A percentile compares a stretch with the other conserved stretches of the same genome.
Conservation (phyloP, 371 early-diverging fungal genomes). For the Mucor irregularis region DNA sequence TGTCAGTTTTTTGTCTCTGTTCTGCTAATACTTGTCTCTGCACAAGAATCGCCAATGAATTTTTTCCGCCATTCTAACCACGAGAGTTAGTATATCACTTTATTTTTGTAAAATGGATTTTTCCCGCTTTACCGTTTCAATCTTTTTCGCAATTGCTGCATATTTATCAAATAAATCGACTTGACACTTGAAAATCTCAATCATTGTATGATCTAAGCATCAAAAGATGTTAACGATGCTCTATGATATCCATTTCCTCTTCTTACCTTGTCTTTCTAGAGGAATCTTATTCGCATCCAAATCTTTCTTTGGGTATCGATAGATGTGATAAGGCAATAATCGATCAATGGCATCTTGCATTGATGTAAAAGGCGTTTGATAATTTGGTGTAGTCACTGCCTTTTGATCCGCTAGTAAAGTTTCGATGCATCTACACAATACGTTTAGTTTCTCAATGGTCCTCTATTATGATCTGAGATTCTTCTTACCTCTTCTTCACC, state of each 20-base stretch:
- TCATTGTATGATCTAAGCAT: constrained; percentile 33
- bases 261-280: constrained; percentile 38
- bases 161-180: constrained; percentile 38
- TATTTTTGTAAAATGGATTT: too few relatives aligned
- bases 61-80: constrained; percentile 18
- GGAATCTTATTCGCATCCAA: constrained; percentile 61
- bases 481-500: constrained; percentile 40
- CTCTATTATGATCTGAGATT: background rate
- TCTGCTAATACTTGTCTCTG: constrained; percentile 38
- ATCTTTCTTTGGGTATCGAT: constrained; percentile 64
- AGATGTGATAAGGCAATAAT: constrained; percentile 73
- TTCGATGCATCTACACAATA: constrained; percentile 27
- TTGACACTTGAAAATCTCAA: constrained; percentile 47
- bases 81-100: too few relatives aligned
- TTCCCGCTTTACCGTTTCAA: constrained; percentile 30
- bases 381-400: constrained; percentile 51
- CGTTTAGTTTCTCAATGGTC: background rate
- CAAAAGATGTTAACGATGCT: background rate
- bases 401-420: constrained; percentile 53
- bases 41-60: constrained; percentile 29
- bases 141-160: constrained; percentile 17
- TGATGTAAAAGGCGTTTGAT: constrained; percentile 60
- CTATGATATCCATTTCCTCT: background rate
- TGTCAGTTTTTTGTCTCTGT: constrained; percentile 29
- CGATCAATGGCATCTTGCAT: constrained; percentile 64